Evolutionary conservation across 1,284 basidiomycete genomes (phyloP).

Genomic region (Boletus semigastroideus): DNA sequence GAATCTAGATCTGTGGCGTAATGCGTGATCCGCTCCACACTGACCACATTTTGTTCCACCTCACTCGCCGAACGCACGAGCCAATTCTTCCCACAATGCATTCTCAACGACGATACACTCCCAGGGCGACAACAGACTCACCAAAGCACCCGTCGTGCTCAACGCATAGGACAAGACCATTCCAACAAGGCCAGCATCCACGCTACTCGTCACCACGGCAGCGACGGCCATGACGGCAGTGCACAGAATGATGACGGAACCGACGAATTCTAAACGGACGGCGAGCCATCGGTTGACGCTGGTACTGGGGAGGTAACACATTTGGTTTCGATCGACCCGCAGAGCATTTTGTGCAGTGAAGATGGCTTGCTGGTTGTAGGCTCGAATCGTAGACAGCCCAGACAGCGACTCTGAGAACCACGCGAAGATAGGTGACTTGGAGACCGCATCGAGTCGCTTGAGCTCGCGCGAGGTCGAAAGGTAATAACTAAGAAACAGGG

Average conservation of each 20-base stretch:
- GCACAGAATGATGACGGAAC: conserved; percentile 77
- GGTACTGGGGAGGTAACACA: conserved; percentile 73
- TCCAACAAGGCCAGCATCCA: conserved; percentile 92
- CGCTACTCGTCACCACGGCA: conserved; percentile 67
- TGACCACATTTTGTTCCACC: conserved; percentile 93
- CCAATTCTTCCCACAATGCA: conserved; percentile 62
- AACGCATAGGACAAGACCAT: conserved; percentile 86
- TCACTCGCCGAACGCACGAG: conserved; percentile 89
- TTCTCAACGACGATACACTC: conserved; percentile 4
- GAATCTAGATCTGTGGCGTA: conserved; percentile 70
- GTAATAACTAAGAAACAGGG: conserved; percentile 64
- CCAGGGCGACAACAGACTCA: conserved; percentile 32
- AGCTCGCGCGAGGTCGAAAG: conserved; percentile 89
- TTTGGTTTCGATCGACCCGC: conserved; percentile 82
- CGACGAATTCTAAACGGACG: conserved; percentile 80
- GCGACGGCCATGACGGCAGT: conserved; percentile 70
- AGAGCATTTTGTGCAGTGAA: conserved; percentile 81
- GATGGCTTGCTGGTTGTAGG: conserved; percentile 68
- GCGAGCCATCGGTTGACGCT: conserved; percentile 82
- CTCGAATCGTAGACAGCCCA: conserved; percentile 86
- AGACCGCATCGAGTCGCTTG: conserved; percentile 89
- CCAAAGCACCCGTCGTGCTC: conserved; percentile 74
- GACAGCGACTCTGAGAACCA: conserved; percentile 87
- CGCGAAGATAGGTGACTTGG: conserved; percentile 88
- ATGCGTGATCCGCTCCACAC: conserved; percentile 75